Evolutionary conservation across 2,329 filamentous ascomycete genomes (phyloP).

Genomic region (Verticillium dahliae): DNA sequence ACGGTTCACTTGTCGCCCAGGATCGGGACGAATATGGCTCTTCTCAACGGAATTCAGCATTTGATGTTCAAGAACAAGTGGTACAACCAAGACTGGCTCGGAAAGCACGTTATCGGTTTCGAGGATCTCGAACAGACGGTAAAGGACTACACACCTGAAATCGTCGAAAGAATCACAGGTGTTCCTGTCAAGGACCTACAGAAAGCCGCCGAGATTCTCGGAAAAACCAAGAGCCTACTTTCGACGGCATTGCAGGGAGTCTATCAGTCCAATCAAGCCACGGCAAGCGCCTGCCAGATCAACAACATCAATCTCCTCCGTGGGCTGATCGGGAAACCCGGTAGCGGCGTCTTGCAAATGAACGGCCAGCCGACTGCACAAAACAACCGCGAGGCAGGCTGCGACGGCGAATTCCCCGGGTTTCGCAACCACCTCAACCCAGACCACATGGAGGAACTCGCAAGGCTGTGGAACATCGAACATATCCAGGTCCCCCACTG

Average conservation of each 20-base stretch:
- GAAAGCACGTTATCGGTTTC: slow-evolving; percentile 19
- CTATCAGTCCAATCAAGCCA: slow-evolving; percentile 32
- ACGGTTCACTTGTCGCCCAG: slow-evolving; percentile 25
- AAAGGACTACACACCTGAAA: slow-evolving; percentile 21
- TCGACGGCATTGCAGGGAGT: slow-evolving; percentile 31
- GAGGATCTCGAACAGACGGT: slow-evolving; percentile 20
- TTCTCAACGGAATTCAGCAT: slow-evolving; percentile 29
- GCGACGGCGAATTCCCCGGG: slow-evolving; percentile 28
- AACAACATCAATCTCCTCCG: slow-evolving; percentile 32
- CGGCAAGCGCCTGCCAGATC: slow-evolving; percentile 29
- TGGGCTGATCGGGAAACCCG: slow-evolving; percentile 25
- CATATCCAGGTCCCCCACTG: slow-evolving; percentile 25
- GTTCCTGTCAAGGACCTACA: slow-evolving; percentile 20
- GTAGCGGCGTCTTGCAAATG: slow-evolving; percentile 29
- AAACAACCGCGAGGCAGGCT: slow-evolving; percentile 30
- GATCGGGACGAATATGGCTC: slow-evolving; percentile 26
- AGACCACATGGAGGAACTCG: slow-evolving; percentile 26
- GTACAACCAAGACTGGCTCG: slow-evolving; percentile 22
- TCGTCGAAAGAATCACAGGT: slow-evolving; percentile 26
- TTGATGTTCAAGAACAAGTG: slow-evolving; percentile 27
- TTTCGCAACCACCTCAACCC: slow-evolving; percentile 27
- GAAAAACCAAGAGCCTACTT: slow-evolving; percentile 21
- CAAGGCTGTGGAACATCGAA: slow-evolving; percentile 28
- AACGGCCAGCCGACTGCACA: slow-evolving; percentile 32
- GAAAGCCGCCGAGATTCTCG: slow-evolving; percentile 24